Conservation (phyloP, 352 stramenopile genomes). For the Pythium dissimile region DNA sequence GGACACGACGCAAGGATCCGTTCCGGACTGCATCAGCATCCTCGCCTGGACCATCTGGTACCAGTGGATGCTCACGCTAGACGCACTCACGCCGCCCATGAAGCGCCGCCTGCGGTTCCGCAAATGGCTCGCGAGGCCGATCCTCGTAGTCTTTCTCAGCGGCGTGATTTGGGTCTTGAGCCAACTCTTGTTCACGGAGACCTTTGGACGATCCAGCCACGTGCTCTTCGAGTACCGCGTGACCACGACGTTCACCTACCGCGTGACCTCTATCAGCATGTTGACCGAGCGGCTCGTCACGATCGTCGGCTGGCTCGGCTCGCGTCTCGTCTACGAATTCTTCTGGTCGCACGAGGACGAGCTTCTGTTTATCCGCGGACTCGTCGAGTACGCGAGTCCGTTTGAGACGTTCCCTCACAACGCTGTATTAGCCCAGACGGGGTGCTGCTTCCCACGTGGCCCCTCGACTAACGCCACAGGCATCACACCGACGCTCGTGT, state of each 20-base stretch:
- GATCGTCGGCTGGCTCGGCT: background rate
- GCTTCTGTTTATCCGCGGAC: conserved; percentile 4
- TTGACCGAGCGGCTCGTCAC: background rate
- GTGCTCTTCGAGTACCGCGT: background rate
- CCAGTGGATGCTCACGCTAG: background rate
- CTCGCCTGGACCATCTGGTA: conserved; percentile 3
- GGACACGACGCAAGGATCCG: background rate
- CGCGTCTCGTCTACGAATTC: background rate
- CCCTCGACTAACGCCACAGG: too few species aligned
- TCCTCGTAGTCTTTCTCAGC: conserved; percentile 1
- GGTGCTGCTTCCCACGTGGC: too few species aligned
- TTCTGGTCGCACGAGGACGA: conserved; percentile 1
- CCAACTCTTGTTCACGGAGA: conserved; percentile 4
- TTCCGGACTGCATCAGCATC: background rate
- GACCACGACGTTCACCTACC: background rate
- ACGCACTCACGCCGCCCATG: background rate
- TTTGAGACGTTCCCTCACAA: conserved; percentile 4
- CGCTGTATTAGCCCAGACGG: too few species aligned
- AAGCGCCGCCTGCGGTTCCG: background rate
- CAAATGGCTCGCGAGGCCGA: background rate
- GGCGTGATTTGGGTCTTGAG: background rate
- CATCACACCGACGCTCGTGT: too few species aligned
- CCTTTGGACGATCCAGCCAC: too few species aligned
- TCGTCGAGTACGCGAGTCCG: conserved; percentile 3
- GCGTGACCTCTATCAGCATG: background rate